Conservation (phyloP, 2,329 filamentous ascomycete species). For the Ophiosphaerella korrae region DNA sequence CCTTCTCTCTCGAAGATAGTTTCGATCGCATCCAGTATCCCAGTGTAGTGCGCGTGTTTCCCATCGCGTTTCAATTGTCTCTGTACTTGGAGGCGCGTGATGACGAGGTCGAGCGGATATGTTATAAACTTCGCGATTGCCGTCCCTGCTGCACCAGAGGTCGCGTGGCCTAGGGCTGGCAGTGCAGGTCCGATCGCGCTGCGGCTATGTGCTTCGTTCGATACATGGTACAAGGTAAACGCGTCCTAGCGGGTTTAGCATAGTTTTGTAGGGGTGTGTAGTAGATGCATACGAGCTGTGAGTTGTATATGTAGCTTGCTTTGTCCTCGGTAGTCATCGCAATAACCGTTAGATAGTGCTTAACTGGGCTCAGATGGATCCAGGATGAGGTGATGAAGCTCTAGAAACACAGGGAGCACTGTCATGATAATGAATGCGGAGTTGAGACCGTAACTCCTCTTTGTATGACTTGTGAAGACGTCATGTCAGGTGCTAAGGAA, state of each 20-base stretch:
- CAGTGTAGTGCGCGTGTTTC: conserved; percentile 61
- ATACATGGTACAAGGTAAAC: conserved; percentile 50
- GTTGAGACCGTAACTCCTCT: conserved; percentile 23
- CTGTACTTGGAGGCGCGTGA: conserved; percentile 82
- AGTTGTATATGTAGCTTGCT: conserved; percentile 49
- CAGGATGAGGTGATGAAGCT: conserved; percentile 2
- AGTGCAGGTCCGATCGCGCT: conserved; percentile 55
- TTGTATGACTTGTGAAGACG: conserved; percentile 21
- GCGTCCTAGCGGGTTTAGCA: conserved; percentile 44
- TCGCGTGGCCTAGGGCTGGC: conserved; percentile 79
- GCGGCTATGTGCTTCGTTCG: conserved; percentile 43
- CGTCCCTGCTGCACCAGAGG: conserved; percentile 78
- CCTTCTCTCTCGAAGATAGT: conserved; percentile 75
- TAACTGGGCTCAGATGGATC: background rate
- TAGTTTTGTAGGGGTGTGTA: background rate
- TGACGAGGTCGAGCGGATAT: conserved; percentile 82
- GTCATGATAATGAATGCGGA: conserved; percentile 21
- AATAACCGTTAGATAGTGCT: background rate
- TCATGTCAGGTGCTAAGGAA: conserved; percentile 22
- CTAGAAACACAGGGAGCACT: conserved; percentile 30
- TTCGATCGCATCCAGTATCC: conserved; percentile 69
- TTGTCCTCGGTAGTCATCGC: conserved; percentile 15
- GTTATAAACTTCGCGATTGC: conserved; percentile 78
- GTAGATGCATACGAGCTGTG: conserved; percentile 47
- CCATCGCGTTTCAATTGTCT: conserved; percentile 57